phyloP scores from a whole-genome alignment of 306 rosid genomes.

The Psophocarpus tetragonolobus region DNA sequence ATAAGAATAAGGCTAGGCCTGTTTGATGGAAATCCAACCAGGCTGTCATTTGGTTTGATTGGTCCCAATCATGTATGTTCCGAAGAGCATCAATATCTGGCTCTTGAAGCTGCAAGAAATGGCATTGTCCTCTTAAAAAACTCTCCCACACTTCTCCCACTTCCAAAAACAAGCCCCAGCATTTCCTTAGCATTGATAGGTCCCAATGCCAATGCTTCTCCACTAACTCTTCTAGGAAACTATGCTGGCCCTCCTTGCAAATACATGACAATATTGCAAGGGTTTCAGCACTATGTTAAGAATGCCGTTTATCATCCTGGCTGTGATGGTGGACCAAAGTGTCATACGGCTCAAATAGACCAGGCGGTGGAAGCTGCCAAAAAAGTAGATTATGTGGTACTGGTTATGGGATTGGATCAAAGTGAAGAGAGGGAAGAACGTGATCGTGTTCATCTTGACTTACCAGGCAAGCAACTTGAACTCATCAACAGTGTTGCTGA shows the following conservation, averaged over 20 bases:
- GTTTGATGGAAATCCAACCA: slow-evolving; percentile 70
- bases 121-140: slow-evolving; percentile 95
- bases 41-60: slow-evolving; percentile 58
- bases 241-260: slow-evolving; percentile 89
- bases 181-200: slow-evolving; percentile 79
- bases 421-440: slow-evolving; percentile 68
- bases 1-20: slow-evolving; percentile 83
- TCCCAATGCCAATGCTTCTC: slow-evolving; percentile 71
- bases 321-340: slow-evolving; percentile 56
- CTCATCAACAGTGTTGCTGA: slow-evolving; percentile 64
- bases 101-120: slow-evolving; percentile 84
- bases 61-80: slow-evolving; percentile 74
- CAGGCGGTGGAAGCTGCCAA: slow-evolving; percentile 62
- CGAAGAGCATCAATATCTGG: slow-evolving; percentile 58
- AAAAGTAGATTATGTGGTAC: slow-evolving; percentile 67
- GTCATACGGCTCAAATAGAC: slow-evolving; percentile 51
- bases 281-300: slow-evolving; percentile 56
- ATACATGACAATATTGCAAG: slow-evolving; percentile 56
- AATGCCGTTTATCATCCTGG: slow-evolving; percentile 59
- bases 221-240: slow-evolving; percentile 65
- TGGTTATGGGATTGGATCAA: slow-evolving; percentile 91
- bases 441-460: slow-evolving; percentile 62
- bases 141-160: slow-evolving; percentile 64
- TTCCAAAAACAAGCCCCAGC: slow-evolving; percentile 49
- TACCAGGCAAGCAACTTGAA: slow-evolving; percentile 78